Conservation (phyloP, 495 filamentous ascomycete species). For the Penicillium angulare region DNA sequence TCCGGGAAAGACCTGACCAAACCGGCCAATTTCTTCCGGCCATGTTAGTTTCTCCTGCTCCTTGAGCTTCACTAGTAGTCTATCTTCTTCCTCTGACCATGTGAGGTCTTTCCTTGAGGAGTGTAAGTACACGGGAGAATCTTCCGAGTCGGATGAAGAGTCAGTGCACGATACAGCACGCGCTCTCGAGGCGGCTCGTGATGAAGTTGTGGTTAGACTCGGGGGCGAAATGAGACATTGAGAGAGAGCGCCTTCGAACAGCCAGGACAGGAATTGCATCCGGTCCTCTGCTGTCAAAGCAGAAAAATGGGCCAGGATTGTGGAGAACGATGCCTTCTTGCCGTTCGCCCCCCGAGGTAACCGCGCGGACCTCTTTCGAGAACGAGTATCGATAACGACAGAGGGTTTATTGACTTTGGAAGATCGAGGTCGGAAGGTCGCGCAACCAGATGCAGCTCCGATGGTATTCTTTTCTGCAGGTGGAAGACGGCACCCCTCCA, state of each 20-base stretch:
- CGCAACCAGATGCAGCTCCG: conserved; percentile 1
- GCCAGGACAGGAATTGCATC: conserved; percentile 13
- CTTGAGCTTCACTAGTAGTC: conserved; percentile 9
- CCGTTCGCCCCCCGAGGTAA: too few relatives aligned
- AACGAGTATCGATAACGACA: too few relatives aligned
- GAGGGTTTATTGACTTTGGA: too few relatives aligned
- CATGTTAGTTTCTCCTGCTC: conserved; percentile 12
- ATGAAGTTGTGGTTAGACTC: neutral
- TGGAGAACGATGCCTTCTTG: too few relatives aligned
- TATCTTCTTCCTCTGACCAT: conserved; percentile 8
- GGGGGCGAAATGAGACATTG: neutral
- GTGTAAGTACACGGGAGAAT: neutral
- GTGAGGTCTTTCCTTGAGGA: conserved; percentile 5
- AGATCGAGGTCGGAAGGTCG: neutral
- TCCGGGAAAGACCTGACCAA: conserved; percentile 11
- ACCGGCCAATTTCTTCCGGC: conserved; percentile 9
- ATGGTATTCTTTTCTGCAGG: neutral
- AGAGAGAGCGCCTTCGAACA: conserved; percentile 10
- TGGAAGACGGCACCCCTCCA: too few relatives aligned
- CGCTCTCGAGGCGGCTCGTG: neutral
- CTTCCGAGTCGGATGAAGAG: neutral
- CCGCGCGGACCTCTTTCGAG: too few relatives aligned
- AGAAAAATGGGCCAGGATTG: conserved; percentile 1
- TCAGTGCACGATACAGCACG: neutral
- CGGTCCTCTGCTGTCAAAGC: conserved; percentile 3